Evolutionary conservation across 345 rosid genomes (phyloP).

Genomic region (Moricandia moricandioides): DNA sequence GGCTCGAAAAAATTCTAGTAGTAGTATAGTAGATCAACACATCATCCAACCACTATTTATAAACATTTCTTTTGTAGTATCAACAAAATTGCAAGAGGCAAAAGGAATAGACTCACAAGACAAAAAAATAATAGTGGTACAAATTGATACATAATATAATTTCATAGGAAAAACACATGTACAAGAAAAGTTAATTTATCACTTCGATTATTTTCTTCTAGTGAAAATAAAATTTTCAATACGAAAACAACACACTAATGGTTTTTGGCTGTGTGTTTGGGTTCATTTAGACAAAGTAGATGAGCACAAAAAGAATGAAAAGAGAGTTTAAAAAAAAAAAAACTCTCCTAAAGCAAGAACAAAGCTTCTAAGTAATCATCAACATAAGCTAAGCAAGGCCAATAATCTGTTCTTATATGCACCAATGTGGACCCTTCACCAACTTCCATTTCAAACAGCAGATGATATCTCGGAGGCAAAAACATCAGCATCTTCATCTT

Average conservation of each 20-base stretch:
- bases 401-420: constrained; percentile 88
- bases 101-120: background rate
- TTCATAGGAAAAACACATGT: too few species aligned
- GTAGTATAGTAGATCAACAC: background rate
- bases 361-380: constrained; percentile 94
- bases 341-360: constrained; percentile 43
- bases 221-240: background rate
- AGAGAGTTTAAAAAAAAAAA: background rate
- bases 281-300: background rate
- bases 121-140: background rate
- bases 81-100: background rate
- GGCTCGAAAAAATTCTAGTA: too few species aligned
- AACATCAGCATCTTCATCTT: constrained; percentile 69
- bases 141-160: background rate
- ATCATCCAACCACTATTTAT: background rate
- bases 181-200: background rate
- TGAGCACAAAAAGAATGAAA: background rate
- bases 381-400: constrained; percentile 97
- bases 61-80: background rate
- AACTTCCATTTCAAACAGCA: constrained; percentile 90
- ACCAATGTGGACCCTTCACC: constrained; percentile 73
- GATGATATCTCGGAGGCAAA: constrained; percentile 94
- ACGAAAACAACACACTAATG: background rate
- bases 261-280: background rate
- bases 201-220: background rate